Percentiles rank a stretch among this genome's conserved stretches.
Conservation (phyloP, 2,329 filamentous ascomycete species). For the Tetracladium maxilliforme region DNA sequence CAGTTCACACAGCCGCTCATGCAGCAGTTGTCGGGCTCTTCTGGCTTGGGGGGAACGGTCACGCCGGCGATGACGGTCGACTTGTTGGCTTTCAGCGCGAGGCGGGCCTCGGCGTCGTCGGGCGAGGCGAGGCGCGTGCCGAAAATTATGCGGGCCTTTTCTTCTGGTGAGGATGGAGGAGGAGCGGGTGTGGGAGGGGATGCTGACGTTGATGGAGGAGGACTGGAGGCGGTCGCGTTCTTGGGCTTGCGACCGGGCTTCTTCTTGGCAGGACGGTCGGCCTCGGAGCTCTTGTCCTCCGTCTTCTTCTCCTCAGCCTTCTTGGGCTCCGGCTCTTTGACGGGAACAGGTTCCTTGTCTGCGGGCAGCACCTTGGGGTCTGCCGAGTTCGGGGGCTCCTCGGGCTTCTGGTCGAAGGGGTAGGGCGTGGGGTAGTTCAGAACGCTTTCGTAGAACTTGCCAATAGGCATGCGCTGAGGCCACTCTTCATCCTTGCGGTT, state of each 20-base stretch:
- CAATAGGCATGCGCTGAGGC: conserved; percentile 38
- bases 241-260: conserved; percentile 15
- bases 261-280: conserved; percentile 7
- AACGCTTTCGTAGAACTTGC: conserved; percentile 43
- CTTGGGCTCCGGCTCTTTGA: no score
- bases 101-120: conserved; percentile 47
- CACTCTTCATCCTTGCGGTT: conserved; percentile 21
- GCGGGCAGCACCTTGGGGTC: no score
- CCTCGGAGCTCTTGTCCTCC: not conserved
- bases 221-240: no score
- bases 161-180: no score
- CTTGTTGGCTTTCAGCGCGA: conserved; percentile 39
- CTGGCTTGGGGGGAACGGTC: conserved; percentile 66
- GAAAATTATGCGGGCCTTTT: conserved; percentile 58
- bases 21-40: conserved; percentile 95
- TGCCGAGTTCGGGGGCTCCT: conserved; percentile 26
- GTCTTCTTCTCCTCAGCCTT: no score
- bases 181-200: conserved; percentile 20
- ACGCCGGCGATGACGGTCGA: conserved; percentile 63
- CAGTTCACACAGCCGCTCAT: conserved; percentile 98
- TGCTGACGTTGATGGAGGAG: no score
- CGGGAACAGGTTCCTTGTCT: no score
- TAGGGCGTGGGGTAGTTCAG: conserved; percentile 29
- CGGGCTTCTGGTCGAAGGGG: conserved; percentile 24
- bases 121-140: conserved; percentile 66